Percentiles rank a stretch among this genome's conserved stretches.
phyloP scores from a whole-genome alignment of 1,139 yeast species.

The Lodderomyces parapsilosis region DNA sequence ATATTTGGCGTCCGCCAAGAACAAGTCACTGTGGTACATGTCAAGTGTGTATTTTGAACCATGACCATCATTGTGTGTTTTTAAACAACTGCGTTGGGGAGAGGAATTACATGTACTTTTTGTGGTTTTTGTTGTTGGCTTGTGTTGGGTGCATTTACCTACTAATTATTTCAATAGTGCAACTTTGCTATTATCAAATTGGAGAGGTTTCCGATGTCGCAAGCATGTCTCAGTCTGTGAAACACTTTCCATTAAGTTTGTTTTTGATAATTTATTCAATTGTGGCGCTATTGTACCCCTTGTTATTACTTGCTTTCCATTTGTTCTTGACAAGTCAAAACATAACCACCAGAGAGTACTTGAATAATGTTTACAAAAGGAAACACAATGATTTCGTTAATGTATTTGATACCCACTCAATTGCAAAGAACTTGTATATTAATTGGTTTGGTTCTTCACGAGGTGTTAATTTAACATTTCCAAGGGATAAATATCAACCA shows the following conservation, averaged over 20 bases:
- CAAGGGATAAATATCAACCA: slow-evolving; percentile 30
- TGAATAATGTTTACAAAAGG: slow-evolving; percentile 35
- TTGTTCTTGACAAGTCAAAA: slow-evolving; percentile 53
- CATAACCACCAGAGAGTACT: slow-evolving; percentile 68
- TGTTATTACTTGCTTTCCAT: slow-evolving; percentile 53
- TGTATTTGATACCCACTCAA: slow-evolving; percentile 42
- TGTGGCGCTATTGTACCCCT: slow-evolving; percentile 52
- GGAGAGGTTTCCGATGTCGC: slow-evolving; percentile 8
- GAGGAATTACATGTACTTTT: slow-evolving; percentile 34
- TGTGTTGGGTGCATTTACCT: slow-evolving; percentile 24
- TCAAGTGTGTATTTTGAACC: slow-evolving; percentile 43
- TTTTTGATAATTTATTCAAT: slow-evolving; percentile 48
- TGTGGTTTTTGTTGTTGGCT: slow-evolving; percentile 37
- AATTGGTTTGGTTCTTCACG: slow-evolving; percentile 52
- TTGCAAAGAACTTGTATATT: slow-evolving; percentile 38
- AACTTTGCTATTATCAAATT: slow-evolving; percentile 25
- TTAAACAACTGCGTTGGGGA: slow-evolving; percentile 43
- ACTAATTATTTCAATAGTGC: slow-evolving; percentile 26
- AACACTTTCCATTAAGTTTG: slow-evolving; percentile 41
- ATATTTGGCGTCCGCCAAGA: slow-evolving; percentile 48
- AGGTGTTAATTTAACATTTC: slow-evolving; percentile 41
- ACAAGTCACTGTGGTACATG: slow-evolving; percentile 45
- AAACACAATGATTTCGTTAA: slow-evolving; percentile 26
- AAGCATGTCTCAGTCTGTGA: slow-evolving; percentile 22
- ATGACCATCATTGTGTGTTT: slow-evolving; percentile 44